Evolutionary conservation across 164 flowering plant genomes (phyloP), one percentile per base, ranked within the genome.

Genomic region (Amborella trichopoda): DNA sequence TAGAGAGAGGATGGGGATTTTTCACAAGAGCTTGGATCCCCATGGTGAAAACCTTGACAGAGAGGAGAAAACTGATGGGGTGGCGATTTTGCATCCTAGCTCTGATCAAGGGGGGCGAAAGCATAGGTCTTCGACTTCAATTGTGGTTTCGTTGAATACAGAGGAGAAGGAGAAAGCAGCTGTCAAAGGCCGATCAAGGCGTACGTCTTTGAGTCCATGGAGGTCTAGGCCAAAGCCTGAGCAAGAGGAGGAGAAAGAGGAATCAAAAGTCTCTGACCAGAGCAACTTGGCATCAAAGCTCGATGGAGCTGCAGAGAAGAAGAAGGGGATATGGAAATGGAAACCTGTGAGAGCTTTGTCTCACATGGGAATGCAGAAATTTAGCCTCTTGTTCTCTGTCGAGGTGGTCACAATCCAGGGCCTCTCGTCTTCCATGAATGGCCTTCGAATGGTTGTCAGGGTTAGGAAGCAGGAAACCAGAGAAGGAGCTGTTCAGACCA

Each of bases 291-390:
- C 25, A 10, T 17, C 10, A 10, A 39, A 18, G 26, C 20, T 45
- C 2, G 23, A 39, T 4, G 27, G 50, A 6, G 17, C 53, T 24
- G 36, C 59, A 3, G 40, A 61, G 0, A 74, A 73, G 53, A 86
- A 79, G 75, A 81, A 80, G 54, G 91, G 94, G 19, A 44, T 90
- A 19, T 83, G 94, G 97, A 83, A 68, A 20, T 90, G 98, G 98
- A 86, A 90, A 68, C 89, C 98, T 0, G 74, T 90, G 30, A 67
- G 95, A 20, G 95, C 81, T 6, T 64, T 90, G 26, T 55, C 86
- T 1, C 95, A 76, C 48, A 79, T 90, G 18, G 72, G 81, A 12
- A 90, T 68, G 95, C 84, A 78, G 62, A 80, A 82, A 48, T 20
- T 86, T 57, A 76, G 89, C 49, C 76, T 83, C 40, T 54, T 90